A percentile compares a stretch with the other conserved stretches of the same genome.
Conservation (phyloP, 1,139 yeast species). For the Scheffersomyces parashehatae region DNA sequence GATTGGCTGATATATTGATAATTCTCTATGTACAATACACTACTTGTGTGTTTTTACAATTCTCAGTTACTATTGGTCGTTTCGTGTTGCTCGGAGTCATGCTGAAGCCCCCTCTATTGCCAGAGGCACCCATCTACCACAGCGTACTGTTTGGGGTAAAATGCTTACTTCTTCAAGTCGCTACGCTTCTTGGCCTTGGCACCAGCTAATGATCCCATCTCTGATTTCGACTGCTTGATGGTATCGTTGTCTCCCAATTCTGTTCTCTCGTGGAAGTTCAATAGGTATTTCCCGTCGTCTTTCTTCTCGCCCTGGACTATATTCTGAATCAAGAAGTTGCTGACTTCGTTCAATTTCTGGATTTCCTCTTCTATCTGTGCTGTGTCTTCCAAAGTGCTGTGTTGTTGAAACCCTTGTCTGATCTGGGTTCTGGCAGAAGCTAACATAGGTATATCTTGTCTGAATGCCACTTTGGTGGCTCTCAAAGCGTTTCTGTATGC, state of each 20-base stretch:
- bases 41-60: background rate
- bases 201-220: conserved; percentile 47
- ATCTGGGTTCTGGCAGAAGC: conserved; percentile 66
- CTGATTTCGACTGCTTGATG: conserved; percentile 35
- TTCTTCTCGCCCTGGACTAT: conserved; percentile 79
- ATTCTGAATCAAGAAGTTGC: conserved; percentile 65
- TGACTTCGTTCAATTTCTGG: conserved; percentile 65
- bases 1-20: background rate
- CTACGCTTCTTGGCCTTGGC: conserved; percentile 29
- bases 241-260: conserved; percentile 88
- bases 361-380: conserved; percentile 54
- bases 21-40: background rate
- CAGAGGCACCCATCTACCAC: too few species aligned
- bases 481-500: conserved; percentile 73
- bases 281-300: conserved; percentile 44
- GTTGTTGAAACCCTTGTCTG: conserved; percentile 55
- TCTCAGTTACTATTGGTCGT: background rate
- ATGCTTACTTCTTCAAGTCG: conserved; percentile 3
- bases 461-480: conserved; percentile 71
- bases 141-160: too few species aligned
- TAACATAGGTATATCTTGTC: conserved; percentile 53
- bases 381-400: conserved; percentile 26
- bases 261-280: conserved; percentile 77
- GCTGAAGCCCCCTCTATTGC: too few species aligned
- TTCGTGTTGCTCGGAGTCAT: background rate